Conservation (phyloP, 257 asterid species). For the Solanum sejunctum region DNA sequence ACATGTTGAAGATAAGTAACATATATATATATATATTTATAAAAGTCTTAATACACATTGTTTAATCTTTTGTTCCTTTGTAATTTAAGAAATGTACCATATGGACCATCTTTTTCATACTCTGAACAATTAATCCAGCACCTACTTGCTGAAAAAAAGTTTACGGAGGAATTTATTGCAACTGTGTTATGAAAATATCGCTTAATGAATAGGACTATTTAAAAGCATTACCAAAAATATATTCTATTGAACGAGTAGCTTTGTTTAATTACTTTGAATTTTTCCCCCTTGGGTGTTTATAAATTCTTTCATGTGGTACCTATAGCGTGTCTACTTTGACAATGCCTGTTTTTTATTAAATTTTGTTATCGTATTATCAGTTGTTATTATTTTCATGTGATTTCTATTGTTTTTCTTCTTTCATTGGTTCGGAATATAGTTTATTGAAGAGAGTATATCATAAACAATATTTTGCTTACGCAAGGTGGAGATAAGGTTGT, state of each 20-base stretch:
- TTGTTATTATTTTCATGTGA: not conserved
- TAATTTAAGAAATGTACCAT: not conserved
- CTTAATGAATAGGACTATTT: not conserved
- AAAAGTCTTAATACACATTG: not conserved
- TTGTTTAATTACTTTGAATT: not conserved
- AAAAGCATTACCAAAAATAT: not conserved
- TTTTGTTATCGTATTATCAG: not conserved
- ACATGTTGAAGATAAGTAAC: not conserved
- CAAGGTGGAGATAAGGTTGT: not conserved
- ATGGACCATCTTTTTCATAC: not conserved
- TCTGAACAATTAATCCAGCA: not conserved
- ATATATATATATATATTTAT: not conserved
- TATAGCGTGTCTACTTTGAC: not conserved
- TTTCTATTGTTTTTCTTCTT: not conserved
- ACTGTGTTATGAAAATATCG: not conserved
- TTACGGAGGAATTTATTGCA: not conserved
- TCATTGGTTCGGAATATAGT: accelerated
- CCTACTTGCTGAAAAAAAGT: not conserved
- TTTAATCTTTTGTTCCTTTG: not conserved
- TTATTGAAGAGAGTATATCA: accelerated
- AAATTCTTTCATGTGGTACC: not conserved
- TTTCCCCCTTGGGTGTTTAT: not conserved
- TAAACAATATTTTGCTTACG: accelerated
- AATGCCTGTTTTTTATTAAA: not conserved
- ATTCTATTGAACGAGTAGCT: not conserved